Base-by-base conservation (phyloP, 805 yeast genomes). In the Wickerhamiella azyma region DNA sequence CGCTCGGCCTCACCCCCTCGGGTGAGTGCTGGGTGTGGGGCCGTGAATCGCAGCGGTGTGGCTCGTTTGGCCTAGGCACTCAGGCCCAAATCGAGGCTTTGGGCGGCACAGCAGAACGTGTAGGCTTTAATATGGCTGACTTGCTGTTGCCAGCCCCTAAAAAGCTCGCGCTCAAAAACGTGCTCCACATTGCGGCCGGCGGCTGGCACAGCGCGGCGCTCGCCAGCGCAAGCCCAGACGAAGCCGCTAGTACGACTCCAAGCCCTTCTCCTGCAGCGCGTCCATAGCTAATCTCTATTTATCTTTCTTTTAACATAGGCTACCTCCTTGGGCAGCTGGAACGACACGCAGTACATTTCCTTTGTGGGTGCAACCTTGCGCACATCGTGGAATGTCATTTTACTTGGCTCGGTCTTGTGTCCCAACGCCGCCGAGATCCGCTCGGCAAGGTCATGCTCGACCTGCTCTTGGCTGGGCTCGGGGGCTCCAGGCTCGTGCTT, bases 311-410 rank as follows among this genome's bases (percentile, higher is more conserved):
- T 19, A n/a, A 28, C 38, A 36, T 58, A 58, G 1, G 70, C 70
- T 3, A 67, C 71, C 36, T 60, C 65, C 5, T 45, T 29, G 3
- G 72, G 72, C n/a, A 92, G 68, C 55, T 63, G 62, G 63, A 88
- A 88, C 6, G 86, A 69, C 3, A 85, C 82, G 64, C 96, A 85
- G 60, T 75, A 88, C 98, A 92, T 92, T 29, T 89, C 89, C 59
- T 92, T 92, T 5, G 96, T 85, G 3, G 98, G 98, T 1, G 98
- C 89, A 7, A 92, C 98, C 60, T 79, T 80, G 59, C 99, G 76
- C 9, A 92, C 98, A 52, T 81, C 66, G 57, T 89, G 97, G 63
- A 89, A 82, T 0, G 64, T 57, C 33, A 82, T 63, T 0, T 65
- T 59, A 3, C 68, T 69, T 11, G 76, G 65, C 0, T 67, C 52